A percentile compares a stretch with the other conserved stretches of the same genome.
Evolutionary conservation across 176 grass and related monocot genomes (phyloP).

Genomic region (Avena insularis): DNA sequence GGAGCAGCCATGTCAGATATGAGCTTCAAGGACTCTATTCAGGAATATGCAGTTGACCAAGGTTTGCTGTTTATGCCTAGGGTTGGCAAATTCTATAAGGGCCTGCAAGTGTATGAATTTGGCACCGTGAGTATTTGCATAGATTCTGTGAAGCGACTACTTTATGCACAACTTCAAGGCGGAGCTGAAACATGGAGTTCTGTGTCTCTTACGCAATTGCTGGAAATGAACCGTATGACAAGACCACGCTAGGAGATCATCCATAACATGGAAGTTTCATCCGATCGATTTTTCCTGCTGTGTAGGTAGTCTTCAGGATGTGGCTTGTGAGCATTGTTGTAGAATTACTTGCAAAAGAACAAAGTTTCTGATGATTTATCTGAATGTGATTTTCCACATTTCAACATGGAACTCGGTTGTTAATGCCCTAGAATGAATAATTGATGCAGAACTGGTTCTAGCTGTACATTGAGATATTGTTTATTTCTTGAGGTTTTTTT

Average conservation of each 20-base stretch:
- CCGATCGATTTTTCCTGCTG: neutral
- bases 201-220: slow-evolving; percentile 74
- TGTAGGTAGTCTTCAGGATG: slow-evolving; percentile 42
- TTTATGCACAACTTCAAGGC: slow-evolving; percentile 78
- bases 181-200: slow-evolving; percentile 78
- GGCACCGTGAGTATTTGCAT: slow-evolving; percentile 75
- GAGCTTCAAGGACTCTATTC: slow-evolving; percentile 88
- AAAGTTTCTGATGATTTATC: slow-evolving; percentile 34
- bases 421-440: slow-evolving; percentile 8
- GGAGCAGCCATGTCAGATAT: slow-evolving; percentile 57
- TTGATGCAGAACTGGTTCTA: slow-evolving; percentile 1
- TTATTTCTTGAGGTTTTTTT: slow-evolving; percentile 12
- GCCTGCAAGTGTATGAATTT: slow-evolving; percentile 86
- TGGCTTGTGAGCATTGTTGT: slow-evolving; percentile 33
- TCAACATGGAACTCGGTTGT: neutral
- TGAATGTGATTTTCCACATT: slow-evolving; percentile 32
- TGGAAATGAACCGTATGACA: slow-evolving; percentile 71
- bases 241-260: slow-evolving; percentile 34
- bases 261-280: slow-evolving; percentile 24
- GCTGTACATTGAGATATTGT: neutral
- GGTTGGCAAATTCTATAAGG: slow-evolving; percentile 82
- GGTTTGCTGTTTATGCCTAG: slow-evolving; percentile 86
- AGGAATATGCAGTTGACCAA: slow-evolving; percentile 83
- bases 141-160: slow-evolving; percentile 74
- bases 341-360: slow-evolving; percentile 26